A percentile compares a stretch with the other conserved stretches of the same genome.
Conservation (phyloP, 768 basidiomycete species). For the Erythrobasidium yunnanense region DNA sequence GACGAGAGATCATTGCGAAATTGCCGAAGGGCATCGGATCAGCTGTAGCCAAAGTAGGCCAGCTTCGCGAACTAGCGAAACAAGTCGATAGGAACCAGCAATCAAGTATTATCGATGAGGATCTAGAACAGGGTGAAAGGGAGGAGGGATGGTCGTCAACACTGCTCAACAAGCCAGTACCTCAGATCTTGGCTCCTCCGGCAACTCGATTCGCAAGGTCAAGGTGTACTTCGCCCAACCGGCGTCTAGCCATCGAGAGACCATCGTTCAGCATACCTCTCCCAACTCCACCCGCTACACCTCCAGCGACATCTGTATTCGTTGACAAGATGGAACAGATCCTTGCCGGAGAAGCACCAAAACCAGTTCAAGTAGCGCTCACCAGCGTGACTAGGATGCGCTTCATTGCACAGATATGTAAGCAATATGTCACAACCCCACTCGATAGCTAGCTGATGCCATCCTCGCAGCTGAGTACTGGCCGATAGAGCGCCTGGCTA, state of each 20-base stretch:
- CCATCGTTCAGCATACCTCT: not conserved
- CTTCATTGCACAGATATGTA: slow-evolving; percentile 85
- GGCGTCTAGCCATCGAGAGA: not conserved
- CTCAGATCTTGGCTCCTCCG: slow-evolving; percentile 38
- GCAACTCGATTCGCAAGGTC: not conserved
- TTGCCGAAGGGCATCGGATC: slow-evolving; percentile 62
- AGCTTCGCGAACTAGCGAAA: slow-evolving; percentile 54
- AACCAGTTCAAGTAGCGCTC: not conserved
- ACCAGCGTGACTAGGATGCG: slow-evolving; percentile 54
- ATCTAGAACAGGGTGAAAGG: slow-evolving; percentile 45
- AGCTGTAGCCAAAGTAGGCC: slow-evolving; percentile 64
- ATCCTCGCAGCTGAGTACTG: slow-evolving; percentile 59
- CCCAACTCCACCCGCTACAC: slow-evolving; percentile 15
- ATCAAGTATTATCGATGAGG: slow-evolving; percentile 39
- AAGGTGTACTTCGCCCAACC: not conserved
- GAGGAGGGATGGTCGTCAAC: slow-evolving; percentile 23
- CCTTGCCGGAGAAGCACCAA: slow-evolving; percentile 13
- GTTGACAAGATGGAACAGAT: slow-evolving; percentile 21
- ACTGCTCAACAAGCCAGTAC: slow-evolving; percentile 44
- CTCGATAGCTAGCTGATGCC: not conserved
- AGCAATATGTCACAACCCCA: not conserved
- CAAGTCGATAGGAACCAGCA: slow-evolving; percentile 3
- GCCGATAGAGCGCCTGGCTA: slow-evolving; percentile 65
- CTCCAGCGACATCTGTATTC: not conserved
- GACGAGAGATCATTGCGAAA: slow-evolving; percentile 66